Evolutionary conservation across 2,329 filamentous ascomycete species (phyloP).

Genomic region (Colletotrichum incanum): DNA sequence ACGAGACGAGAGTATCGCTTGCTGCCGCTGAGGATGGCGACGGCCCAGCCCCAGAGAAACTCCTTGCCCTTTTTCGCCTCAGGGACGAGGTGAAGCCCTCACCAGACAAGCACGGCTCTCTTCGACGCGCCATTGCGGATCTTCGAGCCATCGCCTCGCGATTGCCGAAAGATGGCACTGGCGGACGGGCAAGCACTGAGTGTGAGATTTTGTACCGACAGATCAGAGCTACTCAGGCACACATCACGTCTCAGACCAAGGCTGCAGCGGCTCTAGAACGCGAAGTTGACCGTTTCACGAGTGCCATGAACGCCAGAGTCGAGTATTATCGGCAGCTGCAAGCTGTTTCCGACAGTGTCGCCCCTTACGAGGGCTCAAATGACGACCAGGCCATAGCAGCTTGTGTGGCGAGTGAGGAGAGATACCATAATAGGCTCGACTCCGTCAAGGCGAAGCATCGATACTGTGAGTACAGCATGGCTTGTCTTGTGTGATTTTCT

Average conservation of each 20-base stretch:
- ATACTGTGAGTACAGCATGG: constrained; percentile 68
- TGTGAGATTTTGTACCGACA: constrained; percentile 75
- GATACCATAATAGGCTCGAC: constrained; percentile 71
- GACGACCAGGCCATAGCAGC: constrained; percentile 66
- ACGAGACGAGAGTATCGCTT: constrained; percentile 78
- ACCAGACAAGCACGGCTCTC: constrained; percentile 68
- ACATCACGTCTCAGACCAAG: constrained; percentile 68
- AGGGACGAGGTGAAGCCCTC: constrained; percentile 66
- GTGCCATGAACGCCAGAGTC: constrained; percentile 86
- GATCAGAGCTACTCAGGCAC: constrained; percentile 72
- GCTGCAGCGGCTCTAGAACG: constrained; percentile 67
- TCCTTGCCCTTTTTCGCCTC: constrained; percentile 65
- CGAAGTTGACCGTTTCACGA: constrained; percentile 83
- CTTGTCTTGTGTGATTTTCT: not conserved
- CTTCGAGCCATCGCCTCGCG: constrained; percentile 78
- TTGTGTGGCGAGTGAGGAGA: constrained; percentile 63
- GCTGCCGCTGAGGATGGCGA: constrained; percentile 73
- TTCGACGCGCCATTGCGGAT: constrained; percentile 80
- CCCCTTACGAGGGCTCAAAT: constrained; percentile 77
- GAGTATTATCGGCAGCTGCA: constrained; percentile 95
- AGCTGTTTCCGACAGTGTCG: constrained; percentile 89
- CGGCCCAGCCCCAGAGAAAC: constrained; percentile 79
- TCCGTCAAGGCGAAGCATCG: constrained; percentile 80
- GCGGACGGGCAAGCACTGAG: constrained; percentile 65
- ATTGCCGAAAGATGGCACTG: constrained; percentile 67